Evolutionary conservation across 306 rosid species (phyloP).

Genomic region (Spatholobus suberectus): DNA sequence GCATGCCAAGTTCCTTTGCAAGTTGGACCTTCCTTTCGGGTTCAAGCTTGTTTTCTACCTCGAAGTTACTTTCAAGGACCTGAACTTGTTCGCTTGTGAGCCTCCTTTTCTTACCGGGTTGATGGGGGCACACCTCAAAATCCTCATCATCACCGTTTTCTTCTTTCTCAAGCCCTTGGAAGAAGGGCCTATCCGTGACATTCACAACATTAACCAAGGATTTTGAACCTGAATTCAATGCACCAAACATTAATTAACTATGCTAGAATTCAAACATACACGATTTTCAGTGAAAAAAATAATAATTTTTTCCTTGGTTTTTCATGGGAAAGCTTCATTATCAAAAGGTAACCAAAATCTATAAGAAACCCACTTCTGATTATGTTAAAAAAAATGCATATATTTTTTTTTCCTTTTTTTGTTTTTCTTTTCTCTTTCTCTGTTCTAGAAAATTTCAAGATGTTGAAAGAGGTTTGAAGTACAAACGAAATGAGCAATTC

Average conservation of each 20-base stretch:
- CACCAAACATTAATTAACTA: not conserved
- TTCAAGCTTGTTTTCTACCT: slow-evolving; percentile 73
- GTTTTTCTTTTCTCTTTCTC: not conserved
- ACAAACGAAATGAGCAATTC: not conserved
- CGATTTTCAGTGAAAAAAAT: not conserved
- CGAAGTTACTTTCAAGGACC: slow-evolving; percentile 70
- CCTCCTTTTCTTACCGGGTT: slow-evolving; percentile 75
- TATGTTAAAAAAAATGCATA: not conserved
- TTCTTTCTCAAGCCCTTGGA: slow-evolving; percentile 48
- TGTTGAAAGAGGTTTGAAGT: not conserved
- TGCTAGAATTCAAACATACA: not conserved
- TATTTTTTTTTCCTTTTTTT: too few relatives aligned
- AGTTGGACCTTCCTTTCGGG: slow-evolving; percentile 74
- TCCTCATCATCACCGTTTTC: slow-evolving; percentile 59
- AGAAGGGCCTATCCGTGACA: slow-evolving; percentile 45
- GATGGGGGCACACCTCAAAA: slow-evolving; percentile 48
- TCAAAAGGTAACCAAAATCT: not conserved
- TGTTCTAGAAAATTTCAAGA: not conserved
- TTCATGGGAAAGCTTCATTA: not conserved
- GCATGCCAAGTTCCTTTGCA: slow-evolving; percentile 76
- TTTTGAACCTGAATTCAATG: slow-evolving; percentile 55
- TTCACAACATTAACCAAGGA: slow-evolving; percentile 53
- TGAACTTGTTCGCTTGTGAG: slow-evolving; percentile 65
- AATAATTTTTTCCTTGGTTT: not conserved
- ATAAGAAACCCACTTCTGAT: not conserved